Base-by-base conservation (phyloP, 441 rosid genomes). In the Erysimum cheiri region DNA sequence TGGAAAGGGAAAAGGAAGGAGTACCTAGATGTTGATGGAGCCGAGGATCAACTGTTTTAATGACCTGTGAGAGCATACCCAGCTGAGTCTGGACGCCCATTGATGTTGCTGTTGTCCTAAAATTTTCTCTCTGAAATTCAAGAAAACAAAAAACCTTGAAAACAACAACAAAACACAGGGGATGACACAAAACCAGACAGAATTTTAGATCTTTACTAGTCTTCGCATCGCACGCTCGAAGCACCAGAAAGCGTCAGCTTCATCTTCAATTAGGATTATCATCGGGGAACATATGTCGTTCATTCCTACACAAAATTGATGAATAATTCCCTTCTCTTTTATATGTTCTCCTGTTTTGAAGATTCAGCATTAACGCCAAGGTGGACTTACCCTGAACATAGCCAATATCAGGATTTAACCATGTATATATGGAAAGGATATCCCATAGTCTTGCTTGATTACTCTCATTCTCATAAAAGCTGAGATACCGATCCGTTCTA, bases 161-260 rank as follows among this genome's bases (percentile, higher is more conserved):
- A 8, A 67, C 24, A 17, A 13, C 29, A 62, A 55, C 35, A 39
- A 58, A 37, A 40, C n/a, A 4, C n/a, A 41, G n/a, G 4, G 8
- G 74, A 75, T 56, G 48, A 59, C 5, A 24, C 22, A 59, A 37
- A 13, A 29, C 9, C 52, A 10, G 70, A 76, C 24, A 4, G 12
- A 35, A 19, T 6, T 19, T 17, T 54, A 59, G 36, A 55, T 60
- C 54, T 72, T 65, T 81, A 93, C 99, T 91, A 92, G 74, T 86
- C 89, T 90, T 63, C 87, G 88, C 99, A 94, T 94, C 52, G 91
- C 91, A 73, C 75, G 96, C 82, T 94, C 90, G 77, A 87, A 94
- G 84, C 99, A 94, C 98, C 99, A 94, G 75, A 82, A 94, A 49
- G 98, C 97, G 75, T 94, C 98, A 8, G 91, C 98, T 82, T 94